phyloP scores from a whole-genome alignment of 257 asterid genomes.

The Mitragyna speciosa region DNA sequence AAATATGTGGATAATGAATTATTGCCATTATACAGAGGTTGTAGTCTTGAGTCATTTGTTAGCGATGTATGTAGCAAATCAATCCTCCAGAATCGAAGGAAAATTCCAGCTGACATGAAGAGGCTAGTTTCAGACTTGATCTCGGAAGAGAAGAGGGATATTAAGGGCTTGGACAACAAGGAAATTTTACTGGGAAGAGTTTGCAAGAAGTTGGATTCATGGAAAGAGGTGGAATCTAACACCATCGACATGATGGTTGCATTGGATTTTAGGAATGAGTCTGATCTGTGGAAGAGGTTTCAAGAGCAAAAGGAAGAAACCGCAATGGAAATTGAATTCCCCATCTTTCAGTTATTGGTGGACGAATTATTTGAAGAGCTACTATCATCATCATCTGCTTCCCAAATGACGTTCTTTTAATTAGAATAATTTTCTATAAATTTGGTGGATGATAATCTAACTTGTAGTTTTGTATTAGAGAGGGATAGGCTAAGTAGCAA shows the following conservation, averaged over 20 bases:
- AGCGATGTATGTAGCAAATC: conserved; percentile 32
- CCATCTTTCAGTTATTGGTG: conserved; percentile 35
- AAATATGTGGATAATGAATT: conserved; percentile 21
- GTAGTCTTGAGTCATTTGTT: conserved; percentile 24
- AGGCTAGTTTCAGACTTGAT: conserved; percentile 61
- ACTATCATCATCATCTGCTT: not conserved
- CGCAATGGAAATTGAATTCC: conserved; percentile 46
- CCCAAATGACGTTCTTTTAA: not conserved
- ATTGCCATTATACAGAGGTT: conserved; percentile 22
- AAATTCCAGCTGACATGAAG: conserved; percentile 45
- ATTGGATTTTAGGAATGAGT: conserved; percentile 45
- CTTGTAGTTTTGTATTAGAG: not conserved
- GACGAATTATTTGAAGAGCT: conserved; percentile 49
- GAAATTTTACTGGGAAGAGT: conserved; percentile 42
- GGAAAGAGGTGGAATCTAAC: conserved; percentile 47
- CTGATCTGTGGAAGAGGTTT: conserved; percentile 43
- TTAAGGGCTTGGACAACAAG: conserved; percentile 20
- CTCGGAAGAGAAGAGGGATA: conserved; percentile 43
- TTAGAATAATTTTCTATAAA: conserved; percentile 7
- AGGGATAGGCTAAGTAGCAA: not conserved
- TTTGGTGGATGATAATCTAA: conserved; percentile 20
- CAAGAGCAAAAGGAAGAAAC: conserved; percentile 43
- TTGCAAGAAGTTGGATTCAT: conserved; percentile 46
- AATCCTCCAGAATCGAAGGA: conserved; percentile 14
- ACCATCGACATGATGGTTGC: conserved; percentile 66